Evolutionary conservation across 805 yeast genomes (phyloP).

Genomic region (Saccharomyces cerevisiae): DNA sequence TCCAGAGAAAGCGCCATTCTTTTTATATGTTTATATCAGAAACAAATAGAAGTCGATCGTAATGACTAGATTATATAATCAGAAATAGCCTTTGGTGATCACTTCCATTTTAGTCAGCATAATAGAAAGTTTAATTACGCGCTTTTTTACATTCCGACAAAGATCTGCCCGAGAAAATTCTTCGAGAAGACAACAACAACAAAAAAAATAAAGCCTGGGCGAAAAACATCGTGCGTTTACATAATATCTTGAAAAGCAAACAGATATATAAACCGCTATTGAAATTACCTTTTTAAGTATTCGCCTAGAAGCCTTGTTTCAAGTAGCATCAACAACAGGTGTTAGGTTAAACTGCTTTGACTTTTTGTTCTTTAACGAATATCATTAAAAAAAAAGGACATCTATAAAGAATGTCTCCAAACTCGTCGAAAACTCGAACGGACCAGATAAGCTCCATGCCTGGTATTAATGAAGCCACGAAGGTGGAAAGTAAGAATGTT

Average conservation of each 20-base stretch:
- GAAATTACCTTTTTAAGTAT: background rate
- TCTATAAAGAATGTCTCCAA: background rate
- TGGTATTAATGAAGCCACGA: background rate
- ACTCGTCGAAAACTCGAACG: background rate
- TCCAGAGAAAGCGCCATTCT: background rate
- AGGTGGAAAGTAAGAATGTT: constrained; percentile 6
- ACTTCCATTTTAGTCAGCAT: background rate
- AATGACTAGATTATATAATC: background rate
- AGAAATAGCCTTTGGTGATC: background rate
- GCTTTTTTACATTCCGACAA: background rate
- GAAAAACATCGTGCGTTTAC: background rate
- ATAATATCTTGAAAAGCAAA: background rate
- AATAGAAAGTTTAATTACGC: background rate
- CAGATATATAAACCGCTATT: background rate
- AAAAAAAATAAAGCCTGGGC: background rate
- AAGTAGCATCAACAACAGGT: background rate
- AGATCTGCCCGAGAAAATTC: background rate
- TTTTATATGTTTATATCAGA: background rate
- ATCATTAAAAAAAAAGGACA: background rate
- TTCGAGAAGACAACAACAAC: background rate
- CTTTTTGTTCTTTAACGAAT: background rate
- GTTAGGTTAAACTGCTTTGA: background rate
- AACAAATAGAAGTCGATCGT: background rate
- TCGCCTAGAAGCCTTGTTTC: background rate
- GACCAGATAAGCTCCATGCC: background rate